Evolutionary conservation across 805 yeast genomes (phyloP), one percentile per base, ranked within the genome.

Genomic region (Tetrapisispora nanseiensis): DNA sequence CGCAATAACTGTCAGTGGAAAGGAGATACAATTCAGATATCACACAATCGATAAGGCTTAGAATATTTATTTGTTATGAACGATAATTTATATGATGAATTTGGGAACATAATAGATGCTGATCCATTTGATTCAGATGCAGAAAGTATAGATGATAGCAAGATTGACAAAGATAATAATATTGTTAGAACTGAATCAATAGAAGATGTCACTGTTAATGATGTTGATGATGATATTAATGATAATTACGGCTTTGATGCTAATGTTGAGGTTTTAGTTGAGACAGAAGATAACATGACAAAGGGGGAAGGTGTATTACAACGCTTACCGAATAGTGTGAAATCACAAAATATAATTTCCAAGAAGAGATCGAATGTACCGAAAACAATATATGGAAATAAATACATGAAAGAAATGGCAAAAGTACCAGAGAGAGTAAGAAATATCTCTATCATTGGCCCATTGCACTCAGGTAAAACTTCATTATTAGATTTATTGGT

Each of bases 381-480:
- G 0, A 65, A 67, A 33, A 71, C 82, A 0, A 55, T 60, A 0
- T 86, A 78, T 51, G 72, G 82, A 7, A 70, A 83, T 41, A 74
- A 76, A 4, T 90, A 80, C 50, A 68, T 86, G 69, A 51, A 68
- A 18, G 65, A 71, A 4, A 50, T 75, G 37, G 54, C 77, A 50
- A 43, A 62, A 5, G 51, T 75, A 1, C 86, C 95, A 0, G 77
- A 76, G 12, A 77, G 81, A 49, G 70, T 80, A 8, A 70, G 95
- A 37, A 89, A 83, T 59, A 65, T 89, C 15, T 82, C 89, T 0
- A 50, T 92, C 1, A 76, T 80, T n/a, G 98, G 98, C 0, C 75
- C 78, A 33, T 57, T 83, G 1, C 84, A 85, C 51, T 78, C 86
- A 5, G 99, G 99, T 1, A 92, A 92, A 62, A 84, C 97, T 0